These are phyloP conservation scores for Neurospora tetrasperma DNA, from an alignment of 495 filamentous ascomycete genomes.

Conservation along the genomic window DNA sequence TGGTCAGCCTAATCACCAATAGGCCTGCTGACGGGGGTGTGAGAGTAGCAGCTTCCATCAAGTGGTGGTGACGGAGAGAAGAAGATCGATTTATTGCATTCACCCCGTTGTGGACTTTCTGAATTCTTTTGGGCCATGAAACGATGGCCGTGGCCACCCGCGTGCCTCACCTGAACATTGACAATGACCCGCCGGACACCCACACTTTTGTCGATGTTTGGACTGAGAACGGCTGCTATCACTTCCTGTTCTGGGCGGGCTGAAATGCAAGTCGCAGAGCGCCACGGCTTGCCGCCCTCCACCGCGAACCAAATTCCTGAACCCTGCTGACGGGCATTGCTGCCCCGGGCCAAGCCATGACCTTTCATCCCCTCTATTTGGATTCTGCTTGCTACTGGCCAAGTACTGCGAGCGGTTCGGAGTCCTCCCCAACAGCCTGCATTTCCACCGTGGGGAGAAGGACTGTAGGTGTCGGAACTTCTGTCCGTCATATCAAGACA, in stretches of 20 bases:
- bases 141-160: neutral
- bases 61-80: neutral
- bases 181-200: neutral
- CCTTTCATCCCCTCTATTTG: neutral
- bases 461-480: neutral
- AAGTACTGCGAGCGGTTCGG: neutral
- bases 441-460: neutral
- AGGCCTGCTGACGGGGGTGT: neutral
- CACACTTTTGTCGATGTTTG: neutral
- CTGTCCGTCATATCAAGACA: neutral
- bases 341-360: neutral
- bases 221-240: neutral
- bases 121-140: neutral
- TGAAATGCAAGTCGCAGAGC: conserved; percentile 10
- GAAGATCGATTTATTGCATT: neutral
- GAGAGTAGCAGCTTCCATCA: neutral
- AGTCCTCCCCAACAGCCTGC: neutral
- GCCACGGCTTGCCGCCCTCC: conserved; percentile 3
- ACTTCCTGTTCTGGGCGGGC: conserved; percentile 12
- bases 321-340: neutral
- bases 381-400: neutral
- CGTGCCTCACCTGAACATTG: neutral
- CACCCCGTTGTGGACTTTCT: neutral
- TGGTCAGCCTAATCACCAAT: neutral
- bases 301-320: neutral